Evolutionary conservation across 352 stramenopile species (phyloP).

Genomic region (Phytophthora pisi): DNA sequence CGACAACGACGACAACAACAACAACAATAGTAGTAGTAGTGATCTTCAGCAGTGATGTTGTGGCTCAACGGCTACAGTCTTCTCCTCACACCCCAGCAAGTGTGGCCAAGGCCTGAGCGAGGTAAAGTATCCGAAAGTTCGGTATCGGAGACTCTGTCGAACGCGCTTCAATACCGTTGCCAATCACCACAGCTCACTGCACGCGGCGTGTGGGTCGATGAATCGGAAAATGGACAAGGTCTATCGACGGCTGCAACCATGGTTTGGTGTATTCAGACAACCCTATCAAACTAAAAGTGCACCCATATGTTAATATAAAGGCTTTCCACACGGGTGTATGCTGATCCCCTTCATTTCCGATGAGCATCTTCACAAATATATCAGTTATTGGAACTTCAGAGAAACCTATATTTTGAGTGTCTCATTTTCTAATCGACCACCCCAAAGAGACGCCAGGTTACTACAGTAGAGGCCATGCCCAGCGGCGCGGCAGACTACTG

Average conservation of each 20-base stretch:
- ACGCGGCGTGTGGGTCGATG: too few relatives aligned
- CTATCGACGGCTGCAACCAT: background rate
- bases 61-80: too few relatives aligned
- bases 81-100: conserved; percentile 2
- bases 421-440: conserved; percentile 2
- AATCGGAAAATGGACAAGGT: too few relatives aligned
- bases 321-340: background rate
- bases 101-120: conserved; percentile 88
- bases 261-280: conserved; percentile 11
- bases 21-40: too few relatives aligned
- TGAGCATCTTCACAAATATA: conserved; percentile 1
- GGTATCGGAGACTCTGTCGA: conserved; percentile 96
- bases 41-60: too few relatives aligned
- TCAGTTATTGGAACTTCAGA: conserved; percentile 12
- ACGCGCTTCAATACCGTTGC: conserved; percentile 78
- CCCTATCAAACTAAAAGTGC: conserved; percentile 4
- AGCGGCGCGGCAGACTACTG: conserved; percentile 40
- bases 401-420: conserved; percentile 7
- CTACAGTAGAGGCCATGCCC: conserved; percentile 1
- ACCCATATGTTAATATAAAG: conserved; percentile 16
- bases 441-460: background rate
- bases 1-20: too few relatives aligned
- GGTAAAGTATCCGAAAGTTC: conserved; percentile 93
- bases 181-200: too few relatives aligned
- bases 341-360: background rate